Conservation (phyloP, 352 stramenopile genomes). For the Phytophthora rubi region DNA sequence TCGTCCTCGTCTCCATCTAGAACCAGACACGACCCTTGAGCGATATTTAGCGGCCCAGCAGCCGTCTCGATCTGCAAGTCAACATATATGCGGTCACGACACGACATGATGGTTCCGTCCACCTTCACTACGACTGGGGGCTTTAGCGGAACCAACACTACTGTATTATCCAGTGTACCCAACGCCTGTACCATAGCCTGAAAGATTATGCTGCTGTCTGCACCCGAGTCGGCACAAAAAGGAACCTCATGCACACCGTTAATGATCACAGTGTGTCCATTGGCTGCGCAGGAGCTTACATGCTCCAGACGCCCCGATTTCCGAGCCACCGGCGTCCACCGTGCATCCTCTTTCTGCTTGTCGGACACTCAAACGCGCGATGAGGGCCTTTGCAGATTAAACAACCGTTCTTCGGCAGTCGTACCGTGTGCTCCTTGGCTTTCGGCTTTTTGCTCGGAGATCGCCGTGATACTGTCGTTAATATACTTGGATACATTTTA, state of each 20-base stretch:
- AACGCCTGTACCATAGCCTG: neutral
- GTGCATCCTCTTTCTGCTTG: too few species aligned
- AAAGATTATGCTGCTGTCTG: slow-evolving; percentile 1
- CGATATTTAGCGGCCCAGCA: slow-evolving; percentile 5
- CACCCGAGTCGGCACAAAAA: neutral
- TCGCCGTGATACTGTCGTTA: too few species aligned
- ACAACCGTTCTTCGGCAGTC: too few species aligned
- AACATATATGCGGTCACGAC: neutral
- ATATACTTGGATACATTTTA: too few species aligned
- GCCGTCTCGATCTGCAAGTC: neutral
- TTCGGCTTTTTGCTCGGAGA: too few species aligned
- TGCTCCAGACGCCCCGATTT: too few species aligned
- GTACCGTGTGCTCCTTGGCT: too few species aligned
- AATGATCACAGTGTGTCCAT: neutral
- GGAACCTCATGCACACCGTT: neutral
- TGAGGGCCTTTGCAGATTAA: too few species aligned
- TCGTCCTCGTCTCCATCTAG: slow-evolving; percentile 12
- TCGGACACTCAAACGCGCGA: too few species aligned
- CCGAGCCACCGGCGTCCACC: too few species aligned
- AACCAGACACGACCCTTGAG: neutral
- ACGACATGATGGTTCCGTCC: neutral
- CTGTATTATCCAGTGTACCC: neutral
- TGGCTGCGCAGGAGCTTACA: too few species aligned
- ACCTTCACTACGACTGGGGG: neutral
- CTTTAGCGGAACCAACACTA: neutral